Evolutionary conservation across 257 asterid genomes (phyloP), one percentile per base, ranked within the genome.

Genomic region (Dorcoceras hygrometricum): DNA sequence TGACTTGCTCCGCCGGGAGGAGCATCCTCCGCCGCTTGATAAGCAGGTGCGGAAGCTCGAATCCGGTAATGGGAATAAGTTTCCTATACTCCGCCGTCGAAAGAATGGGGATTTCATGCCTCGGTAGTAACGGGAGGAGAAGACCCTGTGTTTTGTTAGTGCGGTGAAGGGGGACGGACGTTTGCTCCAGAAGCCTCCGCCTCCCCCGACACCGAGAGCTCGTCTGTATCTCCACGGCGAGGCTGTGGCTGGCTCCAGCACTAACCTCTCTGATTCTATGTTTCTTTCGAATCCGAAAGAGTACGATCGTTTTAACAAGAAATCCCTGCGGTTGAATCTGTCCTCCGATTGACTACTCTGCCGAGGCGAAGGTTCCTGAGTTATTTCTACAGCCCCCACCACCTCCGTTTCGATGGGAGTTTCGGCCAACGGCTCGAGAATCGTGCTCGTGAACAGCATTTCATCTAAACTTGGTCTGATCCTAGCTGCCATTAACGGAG

Each of bases 211-310:
- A 0, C 51, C 51, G 51, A 43, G 51, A 12, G 19, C 78, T 24
- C 90, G 74, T 20, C 96, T 78, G 83, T 86, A 89, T 59, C 97
- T 77, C 96, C 97, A 91, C 24, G 98, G 96, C 1, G 98, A 91
- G 31, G 96, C 88, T 0, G 96, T 91, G 18, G 73, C 90, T 19
- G 96, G 84, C 65, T 88, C 97, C 3, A 89, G 54, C 1, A 85
- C 80, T 59, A 88, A 76, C 66, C 96, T 73, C 48, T 94, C 99
- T 43, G 95, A 90, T 54, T 91, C 97, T 67, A 90, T 68, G 65
- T 86, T 90, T 24, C 97, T 85, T 50, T 94, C 99, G 69, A 84
- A 94, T 16, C 97, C 91, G 74, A 94, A 94, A 1, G 97, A 90
- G 57, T 90, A 94, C 22, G 99, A 94, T 18, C 99, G 88, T 79